Conservation (phyloP, 1,139 yeast species). For the Saccharomyces pastorianus region DNA sequence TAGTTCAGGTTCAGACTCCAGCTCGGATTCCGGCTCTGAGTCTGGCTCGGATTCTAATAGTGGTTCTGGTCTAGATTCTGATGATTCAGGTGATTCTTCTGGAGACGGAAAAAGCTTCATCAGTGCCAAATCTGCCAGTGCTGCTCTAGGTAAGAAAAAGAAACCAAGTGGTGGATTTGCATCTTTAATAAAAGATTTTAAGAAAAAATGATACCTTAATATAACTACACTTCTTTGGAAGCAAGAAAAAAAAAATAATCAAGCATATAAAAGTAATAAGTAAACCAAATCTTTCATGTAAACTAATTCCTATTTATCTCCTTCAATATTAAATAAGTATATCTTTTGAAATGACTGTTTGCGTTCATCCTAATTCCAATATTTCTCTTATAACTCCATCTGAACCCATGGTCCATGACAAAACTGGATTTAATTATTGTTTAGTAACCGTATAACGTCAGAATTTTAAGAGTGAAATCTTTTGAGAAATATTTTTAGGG, state of each 20-base stretch:
- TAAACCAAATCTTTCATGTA: neutral
- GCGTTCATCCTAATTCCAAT: too few relatives aligned
- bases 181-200: conserved; percentile 46
- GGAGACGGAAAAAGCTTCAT: conserved; percentile 31
- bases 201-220: conserved; percentile 19
- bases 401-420: too few relatives aligned
- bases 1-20: conserved; percentile 25
- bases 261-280: neutral
- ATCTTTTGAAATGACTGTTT: too few relatives aligned
- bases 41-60: conserved; percentile 23
- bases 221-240: neutral
- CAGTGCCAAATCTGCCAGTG: conserved; percentile 37
- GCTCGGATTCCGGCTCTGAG: conserved; percentile 16
- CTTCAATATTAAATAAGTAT: neutral
- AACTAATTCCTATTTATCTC: neutral
- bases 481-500: too few relatives aligned
- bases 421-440: too few relatives aligned
- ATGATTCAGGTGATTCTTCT: conserved; percentile 16
- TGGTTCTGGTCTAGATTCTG: conserved; percentile 9
- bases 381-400: too few relatives aligned
- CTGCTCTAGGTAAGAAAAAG: conserved; percentile 34
- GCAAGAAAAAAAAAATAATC: neutral
- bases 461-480: too few relatives aligned
- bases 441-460: neutral
- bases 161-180: conserved; percentile 44